Evolutionary conservation across 306 rosid genomes (phyloP), one percentile per base, ranked within the genome.

Genomic region (Luffa aegyptiaca): DNA sequence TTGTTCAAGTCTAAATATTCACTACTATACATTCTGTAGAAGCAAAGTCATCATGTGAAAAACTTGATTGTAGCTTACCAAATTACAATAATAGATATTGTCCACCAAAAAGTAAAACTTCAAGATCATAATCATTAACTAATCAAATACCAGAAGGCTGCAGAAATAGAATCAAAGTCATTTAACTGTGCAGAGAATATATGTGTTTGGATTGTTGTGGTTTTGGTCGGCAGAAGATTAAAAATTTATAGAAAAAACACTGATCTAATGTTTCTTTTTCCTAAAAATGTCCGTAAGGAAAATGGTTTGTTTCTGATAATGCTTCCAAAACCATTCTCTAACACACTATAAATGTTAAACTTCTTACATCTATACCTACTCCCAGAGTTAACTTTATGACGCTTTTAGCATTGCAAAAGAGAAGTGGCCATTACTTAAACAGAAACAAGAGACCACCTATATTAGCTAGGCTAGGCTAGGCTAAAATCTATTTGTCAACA

Each of bases 401-500:
- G 63, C 39, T 78, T 86, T 35, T 78, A 21, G 36, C 74, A 80
- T 81, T 59, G 82, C 93, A 94, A 97, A 80, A 92, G 88, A 86
- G 85, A 87, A 86, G 91, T 80, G 31, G 87, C 51, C 70, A 88
- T 82, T 86, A 89, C 90, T 59, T 79, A 88, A 63, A 92, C 86
- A 6, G 89, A 90, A 84, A 90, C 89, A 77, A 83, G 85, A 21
- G 89, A 86, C 37, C 90, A 88, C 83, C 82, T 82, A 45, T 89
- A 88, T 81, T 93, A 86, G 12, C 91, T 92, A 63, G 92, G 91
- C 83, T 90, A 80, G 46, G 91, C 94, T 59, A 90, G 96, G 94
- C 81, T 92, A 48, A 88, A 77, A 76, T 88, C 90, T 1, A 91
- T 89, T 37, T 91, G 94, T 11, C 86, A 86, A 83, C 91, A 85